Conservation (phyloP, 345 rosid genomes). For the Ceriops decandra region DNA sequence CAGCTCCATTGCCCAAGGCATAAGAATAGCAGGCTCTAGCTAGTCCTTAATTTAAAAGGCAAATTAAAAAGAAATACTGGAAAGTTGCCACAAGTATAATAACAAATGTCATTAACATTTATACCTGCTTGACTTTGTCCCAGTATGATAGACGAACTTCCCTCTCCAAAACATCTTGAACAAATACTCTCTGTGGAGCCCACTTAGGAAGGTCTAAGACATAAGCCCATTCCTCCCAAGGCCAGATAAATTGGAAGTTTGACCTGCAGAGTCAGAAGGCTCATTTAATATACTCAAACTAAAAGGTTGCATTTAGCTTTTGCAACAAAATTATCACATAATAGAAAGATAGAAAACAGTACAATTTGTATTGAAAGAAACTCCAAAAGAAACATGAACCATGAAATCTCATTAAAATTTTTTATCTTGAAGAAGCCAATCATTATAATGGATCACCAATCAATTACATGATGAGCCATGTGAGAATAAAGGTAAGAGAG, state of each 20-base stretch:
- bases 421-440: too few species aligned
- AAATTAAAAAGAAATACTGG: not conserved
- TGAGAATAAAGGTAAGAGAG: not conserved
- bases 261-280: constrained; percentile 51
- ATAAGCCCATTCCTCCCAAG: constrained; percentile 99
- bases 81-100: not conserved
- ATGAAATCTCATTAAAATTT: too few species aligned
- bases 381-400: too few species aligned
- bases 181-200: constrained; percentile 98
- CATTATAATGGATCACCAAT: too few species aligned
- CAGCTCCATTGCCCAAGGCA: not conserved
- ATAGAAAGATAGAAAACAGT: too few species aligned
- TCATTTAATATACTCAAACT: constrained; percentile 5
- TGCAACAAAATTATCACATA: not conserved
- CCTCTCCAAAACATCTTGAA: constrained; percentile 95
- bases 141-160: constrained; percentile 96
- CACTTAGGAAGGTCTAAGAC: constrained; percentile 94
- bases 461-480: too few species aligned
- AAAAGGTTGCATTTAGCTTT: not conserved
- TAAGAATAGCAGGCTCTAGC: not conserved
- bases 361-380: too few species aligned
- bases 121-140: constrained; percentile 97
- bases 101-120: not conserved
- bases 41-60: not conserved
- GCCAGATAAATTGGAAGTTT: constrained; percentile 98